Percentiles rank a stretch among this genome's conserved stretches.
These are phyloP conservation scores for Toxoplasma gondii DNA, from an alignment of 169 alveolate genomes.

Conservation along the genomic window DNA sequence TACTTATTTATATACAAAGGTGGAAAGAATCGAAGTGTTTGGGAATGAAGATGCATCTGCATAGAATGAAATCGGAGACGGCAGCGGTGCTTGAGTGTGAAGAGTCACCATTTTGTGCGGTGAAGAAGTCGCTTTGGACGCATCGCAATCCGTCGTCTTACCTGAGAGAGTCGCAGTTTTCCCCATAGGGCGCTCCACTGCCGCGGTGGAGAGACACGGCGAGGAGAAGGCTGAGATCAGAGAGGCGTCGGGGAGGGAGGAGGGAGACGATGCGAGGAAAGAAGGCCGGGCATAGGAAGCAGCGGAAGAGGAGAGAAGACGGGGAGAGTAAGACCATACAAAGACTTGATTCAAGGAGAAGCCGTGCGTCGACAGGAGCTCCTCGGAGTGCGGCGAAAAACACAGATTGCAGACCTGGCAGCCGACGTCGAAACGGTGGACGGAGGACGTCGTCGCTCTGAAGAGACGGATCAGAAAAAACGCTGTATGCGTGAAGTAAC, in stretches of 20 bases:
- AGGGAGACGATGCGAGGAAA: background rate
- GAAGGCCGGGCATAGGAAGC: background rate
- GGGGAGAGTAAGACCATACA: conserved; percentile 94
- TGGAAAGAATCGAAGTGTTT: too few species aligned
- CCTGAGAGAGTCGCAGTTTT: background rate
- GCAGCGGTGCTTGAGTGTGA: too few species aligned
- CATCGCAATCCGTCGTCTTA: too few species aligned
- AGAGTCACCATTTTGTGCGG: too few species aligned
- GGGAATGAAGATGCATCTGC: too few species aligned
- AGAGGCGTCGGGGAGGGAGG: background rate
- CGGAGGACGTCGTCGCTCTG: conserved; percentile 74
- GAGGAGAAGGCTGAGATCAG: background rate
- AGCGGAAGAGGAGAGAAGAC: conserved; percentile 86
- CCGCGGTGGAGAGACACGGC: conserved; percentile 52
- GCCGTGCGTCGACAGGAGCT: conserved; percentile 96
- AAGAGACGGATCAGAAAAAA: background rate
- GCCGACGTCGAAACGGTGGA: conserved; percentile 90
- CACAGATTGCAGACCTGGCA: conserved; percentile 93
- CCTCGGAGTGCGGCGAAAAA: conserved; percentile 92
- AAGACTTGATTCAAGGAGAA: conserved; percentile 92
- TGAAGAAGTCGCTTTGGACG: too few species aligned
- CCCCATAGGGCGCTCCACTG: background rate
- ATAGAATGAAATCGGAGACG: too few species aligned
- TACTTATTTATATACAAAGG: too few species aligned
- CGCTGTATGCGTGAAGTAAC: background rate